phyloP scores from a whole-genome alignment of 768 basidiomycete genomes.

The Saitozyma sp. region DNA sequence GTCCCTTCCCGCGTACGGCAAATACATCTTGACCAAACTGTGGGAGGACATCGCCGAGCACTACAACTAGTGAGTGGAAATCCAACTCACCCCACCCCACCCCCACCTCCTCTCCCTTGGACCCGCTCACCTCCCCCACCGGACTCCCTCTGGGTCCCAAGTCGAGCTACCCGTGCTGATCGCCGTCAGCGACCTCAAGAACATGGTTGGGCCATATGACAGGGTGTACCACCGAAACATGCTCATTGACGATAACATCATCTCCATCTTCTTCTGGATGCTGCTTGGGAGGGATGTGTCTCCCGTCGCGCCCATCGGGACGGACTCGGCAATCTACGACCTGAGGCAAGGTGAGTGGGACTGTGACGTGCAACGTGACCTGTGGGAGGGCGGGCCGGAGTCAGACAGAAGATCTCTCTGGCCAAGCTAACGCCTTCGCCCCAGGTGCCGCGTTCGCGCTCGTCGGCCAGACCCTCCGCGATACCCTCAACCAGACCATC shows the following conservation, averaged over 20 bases:
- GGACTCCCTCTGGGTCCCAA: too few species aligned
- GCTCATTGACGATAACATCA: conserved; percentile 10
- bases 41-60: conserved; percentile 13
- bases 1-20: conserved; percentile 6
- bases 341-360: conserved; percentile 3
- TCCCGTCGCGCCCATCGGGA: conserved; percentile 12
- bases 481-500: conserved; percentile 1
- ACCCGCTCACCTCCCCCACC: too few species aligned
- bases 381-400: too few species aligned
- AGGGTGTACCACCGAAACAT: conserved; percentile 17
- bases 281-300: conserved; percentile 7
- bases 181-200: conserved; percentile 10
- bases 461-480: conserved; percentile 12
- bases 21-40: conserved; percentile 6
- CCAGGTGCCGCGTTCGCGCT: conserved; percentile 1
- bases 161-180: too few species aligned
- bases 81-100: neutral
- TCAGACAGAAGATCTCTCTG: too few species aligned
- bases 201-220: conserved; percentile 17
- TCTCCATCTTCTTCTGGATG: conserved; percentile 14
- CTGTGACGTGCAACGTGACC: too few species aligned
- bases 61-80: conserved; percentile 13
- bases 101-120: neutral
- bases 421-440: too few species aligned
- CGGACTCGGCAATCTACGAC: conserved; percentile 6